Percentiles rank a stretch among this genome's conserved stretches.
Evolutionary conservation across 208 protist genomes (phyloP).

Genomic region (Porcisia deanei): DNA sequence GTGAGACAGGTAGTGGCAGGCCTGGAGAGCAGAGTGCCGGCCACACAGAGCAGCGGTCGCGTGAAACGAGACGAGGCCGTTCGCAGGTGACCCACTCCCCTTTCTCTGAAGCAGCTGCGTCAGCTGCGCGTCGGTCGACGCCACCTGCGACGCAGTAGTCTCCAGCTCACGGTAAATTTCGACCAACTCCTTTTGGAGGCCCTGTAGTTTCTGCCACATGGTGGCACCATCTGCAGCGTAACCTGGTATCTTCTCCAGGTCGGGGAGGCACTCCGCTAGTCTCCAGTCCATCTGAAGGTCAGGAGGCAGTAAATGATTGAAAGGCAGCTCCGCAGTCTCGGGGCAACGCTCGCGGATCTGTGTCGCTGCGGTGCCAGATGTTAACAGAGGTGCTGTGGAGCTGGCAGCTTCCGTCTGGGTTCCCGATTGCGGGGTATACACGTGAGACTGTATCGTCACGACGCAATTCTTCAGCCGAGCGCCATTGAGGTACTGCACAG

Average conservation of each 20-base stretch:
- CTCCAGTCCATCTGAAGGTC: conserved; percentile 65
- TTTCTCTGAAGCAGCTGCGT: conserved; percentile 11
- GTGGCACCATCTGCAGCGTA: not conserved
- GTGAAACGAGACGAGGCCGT: too few relatives aligned
- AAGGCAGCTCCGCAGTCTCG: conserved; percentile 37
- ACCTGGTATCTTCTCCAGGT: not conserved
- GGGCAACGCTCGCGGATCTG: conserved; percentile 4
- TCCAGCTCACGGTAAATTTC: conserved; percentile 7
- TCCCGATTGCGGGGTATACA: conserved; percentile 27
- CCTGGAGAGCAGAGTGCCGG: not conserved
- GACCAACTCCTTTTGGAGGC: conserved; percentile 15
- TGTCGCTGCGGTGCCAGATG: not conserved
- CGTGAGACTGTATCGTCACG: conserved; percentile 51
- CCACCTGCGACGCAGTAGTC: not conserved
- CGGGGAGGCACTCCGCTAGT: conserved; percentile 43
- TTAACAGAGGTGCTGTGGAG: not conserved
- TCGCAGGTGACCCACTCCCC: not conserved
- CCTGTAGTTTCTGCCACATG: conserved; percentile 26
- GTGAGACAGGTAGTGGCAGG: conserved; percentile 14
- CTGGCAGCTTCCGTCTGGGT: not conserved
- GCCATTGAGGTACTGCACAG: conserved; percentile 66
- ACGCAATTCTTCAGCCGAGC: conserved; percentile 64
- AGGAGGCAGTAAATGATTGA: conserved; percentile 63
- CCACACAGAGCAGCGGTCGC: not conserved
- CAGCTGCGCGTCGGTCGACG: conserved; percentile 6